A percentile compares a stretch with the other conserved stretches of the same genome.
Conservation (phyloP, 257 asterid species). For the Echites panduratus region DNA sequence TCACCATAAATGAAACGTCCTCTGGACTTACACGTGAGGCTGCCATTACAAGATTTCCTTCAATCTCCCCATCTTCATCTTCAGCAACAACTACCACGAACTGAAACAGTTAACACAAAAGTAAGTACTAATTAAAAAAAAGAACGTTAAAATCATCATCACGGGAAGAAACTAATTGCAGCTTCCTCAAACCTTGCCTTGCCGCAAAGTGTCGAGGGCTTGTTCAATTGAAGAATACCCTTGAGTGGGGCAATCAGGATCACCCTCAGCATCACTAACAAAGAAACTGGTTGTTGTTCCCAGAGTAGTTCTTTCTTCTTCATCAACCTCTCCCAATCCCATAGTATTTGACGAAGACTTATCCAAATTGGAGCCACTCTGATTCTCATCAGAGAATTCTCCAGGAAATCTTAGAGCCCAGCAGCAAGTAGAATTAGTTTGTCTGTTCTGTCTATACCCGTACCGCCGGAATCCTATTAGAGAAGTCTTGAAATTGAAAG, state of each 20-base stretch:
- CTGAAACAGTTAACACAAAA: slow-evolving; percentile 31
- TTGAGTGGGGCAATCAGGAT: slow-evolving; percentile 75
- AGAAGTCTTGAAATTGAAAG: slow-evolving; percentile 9
- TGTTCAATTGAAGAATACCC: slow-evolving; percentile 70
- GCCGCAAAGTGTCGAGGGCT: slow-evolving; percentile 54
- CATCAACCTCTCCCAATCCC: no score
- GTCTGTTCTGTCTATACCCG: no score
- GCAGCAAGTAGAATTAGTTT: slow-evolving; percentile 28
- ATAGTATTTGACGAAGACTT: slow-evolving; percentile 40
- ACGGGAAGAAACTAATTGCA: no score
- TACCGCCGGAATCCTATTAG: slow-evolving; percentile 11
- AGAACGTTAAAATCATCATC: no score
- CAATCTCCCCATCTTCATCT: slow-evolving; percentile 47
- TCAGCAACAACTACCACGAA: slow-evolving; percentile 81
- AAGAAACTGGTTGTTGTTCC: slow-evolving; percentile 74
- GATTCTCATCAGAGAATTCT: slow-evolving; percentile 20
- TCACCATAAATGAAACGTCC: slow-evolving; percentile 65
- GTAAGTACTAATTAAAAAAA: slow-evolving; percentile 16
- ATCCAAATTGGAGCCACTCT: slow-evolving; percentile 34
- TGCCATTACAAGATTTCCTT: slow-evolving; percentile 85
- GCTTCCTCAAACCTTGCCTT: slow-evolving; percentile 50
- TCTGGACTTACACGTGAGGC: slow-evolving; percentile 43
- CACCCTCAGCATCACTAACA: slow-evolving; percentile 86
- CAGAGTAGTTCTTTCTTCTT: slow-evolving; percentile 47
- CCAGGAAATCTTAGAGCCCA: slow-evolving; percentile 37